Evolutionary conservation across 768 basidiomycete species (phyloP).

Genomic region (Pluteus cervinus): DNA sequence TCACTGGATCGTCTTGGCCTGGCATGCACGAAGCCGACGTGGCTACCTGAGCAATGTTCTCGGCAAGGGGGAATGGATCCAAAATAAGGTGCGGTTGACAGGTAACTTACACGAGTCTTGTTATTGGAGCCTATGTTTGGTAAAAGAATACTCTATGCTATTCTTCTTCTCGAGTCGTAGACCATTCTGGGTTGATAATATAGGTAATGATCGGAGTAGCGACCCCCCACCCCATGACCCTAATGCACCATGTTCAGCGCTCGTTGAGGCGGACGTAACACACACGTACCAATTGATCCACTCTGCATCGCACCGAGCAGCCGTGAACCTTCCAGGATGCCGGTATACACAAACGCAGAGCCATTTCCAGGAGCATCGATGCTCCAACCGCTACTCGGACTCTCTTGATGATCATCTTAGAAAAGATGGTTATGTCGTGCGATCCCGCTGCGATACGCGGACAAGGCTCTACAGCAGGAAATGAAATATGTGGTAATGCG

Average conservation of each 20-base stretch:
- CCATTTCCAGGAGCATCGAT: conserved; percentile 79
- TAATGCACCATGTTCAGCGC: conserved; percentile 12
- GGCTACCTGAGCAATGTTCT: too few species aligned
- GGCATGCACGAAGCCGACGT: too few species aligned
- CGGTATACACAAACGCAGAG: conserved; percentile 68
- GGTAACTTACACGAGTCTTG: too few species aligned
- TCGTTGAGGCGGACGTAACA: conserved; percentile 1
- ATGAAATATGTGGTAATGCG: conserved; percentile 72
- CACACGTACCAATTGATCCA: conserved; percentile 55
- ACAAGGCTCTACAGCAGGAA: conserved; percentile 65
- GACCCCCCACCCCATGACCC: conserved; percentile 53
- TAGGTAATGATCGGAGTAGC: conserved; percentile 45
- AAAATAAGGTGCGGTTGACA: too few species aligned
- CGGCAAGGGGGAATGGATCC: background rate
- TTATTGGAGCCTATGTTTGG: conserved; percentile 3
- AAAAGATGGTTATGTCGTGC: conserved; percentile 75
- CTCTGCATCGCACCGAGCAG: conserved; percentile 76
- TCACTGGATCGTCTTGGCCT: too few species aligned
- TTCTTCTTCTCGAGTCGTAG: conserved; percentile 23
- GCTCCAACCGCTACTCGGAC: conserved; percentile 63
- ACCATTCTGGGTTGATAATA: conserved; percentile 20
- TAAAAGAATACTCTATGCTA: conserved; percentile 4
- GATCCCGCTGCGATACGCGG: conserved; percentile 70
- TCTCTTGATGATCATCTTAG: conserved; percentile 74
- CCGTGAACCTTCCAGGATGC: conserved; percentile 71